Evolutionary conservation across 2,329 filamentous ascomycete genomes (phyloP).

Genomic region (Elsinoe australis): DNA sequence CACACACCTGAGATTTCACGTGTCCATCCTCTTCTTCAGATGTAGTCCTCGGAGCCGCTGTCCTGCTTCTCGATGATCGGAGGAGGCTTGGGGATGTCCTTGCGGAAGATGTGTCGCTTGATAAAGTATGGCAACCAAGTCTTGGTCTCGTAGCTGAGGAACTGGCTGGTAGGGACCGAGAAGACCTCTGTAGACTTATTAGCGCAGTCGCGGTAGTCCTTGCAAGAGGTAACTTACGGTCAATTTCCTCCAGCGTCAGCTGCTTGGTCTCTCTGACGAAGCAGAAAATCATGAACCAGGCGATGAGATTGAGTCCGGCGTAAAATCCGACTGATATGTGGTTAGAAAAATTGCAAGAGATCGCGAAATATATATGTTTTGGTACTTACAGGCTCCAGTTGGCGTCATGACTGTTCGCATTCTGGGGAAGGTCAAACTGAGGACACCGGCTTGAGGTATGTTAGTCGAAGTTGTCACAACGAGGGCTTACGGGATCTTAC

Average conservation of each 20-base stretch:
- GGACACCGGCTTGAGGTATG: slow-evolving; percentile 27
- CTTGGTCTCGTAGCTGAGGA: slow-evolving; percentile 34
- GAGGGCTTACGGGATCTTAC: slow-evolving; percentile 20
- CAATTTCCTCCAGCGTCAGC: slow-evolving; percentile 42
- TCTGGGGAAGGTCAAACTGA: slow-evolving; percentile 36
- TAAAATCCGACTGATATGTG: slow-evolving; percentile 22
- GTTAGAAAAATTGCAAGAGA: neutral
- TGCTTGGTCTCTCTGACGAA: slow-evolving; percentile 44
- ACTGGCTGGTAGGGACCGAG: slow-evolving; percentile 41
- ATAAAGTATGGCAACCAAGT: slow-evolving; percentile 38
- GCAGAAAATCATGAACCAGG: slow-evolving; percentile 40
- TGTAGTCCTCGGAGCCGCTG: too few relatives aligned
- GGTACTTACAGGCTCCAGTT: slow-evolving; percentile 5
- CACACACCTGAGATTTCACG: neutral
- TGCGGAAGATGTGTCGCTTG: slow-evolving; percentile 34
- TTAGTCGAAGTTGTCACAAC: neutral
- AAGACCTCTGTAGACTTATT: slow-evolving; percentile 39
- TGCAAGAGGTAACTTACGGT: slow-evolving; percentile 24
- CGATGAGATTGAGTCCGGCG: slow-evolving; percentile 34
- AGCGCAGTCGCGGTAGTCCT: neutral
- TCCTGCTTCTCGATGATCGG: slow-evolving; percentile 33
- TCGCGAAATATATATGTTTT: neutral
- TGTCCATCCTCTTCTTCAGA: slow-evolving; percentile 11
- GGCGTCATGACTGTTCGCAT: neutral
- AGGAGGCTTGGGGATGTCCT: slow-evolving; percentile 33